These are phyloP conservation scores for Syzygium malaccense DNA, from an alignment of 441 rosid species.

Conservation along the genomic window DNA sequence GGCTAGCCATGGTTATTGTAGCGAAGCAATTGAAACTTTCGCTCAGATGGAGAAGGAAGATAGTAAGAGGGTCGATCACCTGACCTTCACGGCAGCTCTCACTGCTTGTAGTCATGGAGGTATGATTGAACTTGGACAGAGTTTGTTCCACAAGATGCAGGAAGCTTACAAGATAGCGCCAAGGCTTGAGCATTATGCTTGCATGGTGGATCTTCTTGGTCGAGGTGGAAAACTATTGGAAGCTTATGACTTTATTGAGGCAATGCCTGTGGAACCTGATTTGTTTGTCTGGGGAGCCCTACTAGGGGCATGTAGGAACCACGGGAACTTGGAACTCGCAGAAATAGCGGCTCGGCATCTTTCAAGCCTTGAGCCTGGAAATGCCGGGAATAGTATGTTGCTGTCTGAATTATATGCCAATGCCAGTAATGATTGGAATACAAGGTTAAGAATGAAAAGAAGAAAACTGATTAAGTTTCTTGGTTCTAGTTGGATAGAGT, in stretches of 20 bases:
- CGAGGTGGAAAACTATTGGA: slow-evolving; percentile 60
- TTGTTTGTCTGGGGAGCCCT: slow-evolving; percentile 85
- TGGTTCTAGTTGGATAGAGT: slow-evolving; percentile 71
- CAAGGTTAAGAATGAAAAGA: slow-evolving; percentile 49
- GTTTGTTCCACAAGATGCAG: slow-evolving; percentile 56
- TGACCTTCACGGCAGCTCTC: slow-evolving; percentile 72
- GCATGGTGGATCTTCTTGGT: slow-evolving; percentile 79
- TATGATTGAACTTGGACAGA: slow-evolving; percentile 51
- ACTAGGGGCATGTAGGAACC: slow-evolving; percentile 74
- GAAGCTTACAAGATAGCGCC: slow-evolving; percentile 47
- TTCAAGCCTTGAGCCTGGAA: slow-evolving; percentile 63
- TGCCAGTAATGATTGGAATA: slow-evolving; percentile 51
- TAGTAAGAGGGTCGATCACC: slow-evolving; percentile 47
- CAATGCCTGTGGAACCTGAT: slow-evolving; percentile 67
- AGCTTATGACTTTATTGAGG: slow-evolving; percentile 45
- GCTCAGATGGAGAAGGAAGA: slow-evolving; percentile 47
- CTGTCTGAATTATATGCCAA: slow-evolving; percentile 57
- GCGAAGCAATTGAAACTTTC: slow-evolving; percentile 61
- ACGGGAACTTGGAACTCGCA: slow-evolving; percentile 59
- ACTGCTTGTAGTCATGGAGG: slow-evolving; percentile 82
- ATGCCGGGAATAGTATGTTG: slow-evolving; percentile 48
- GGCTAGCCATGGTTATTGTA: slow-evolving; percentile 67
- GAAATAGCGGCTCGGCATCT: slow-evolving; percentile 50
- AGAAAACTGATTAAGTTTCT: slow-evolving; percentile 30
- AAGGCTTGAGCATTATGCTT: slow-evolving; percentile 79